These are phyloP conservation scores for Vaccinium darrowii DNA, from an alignment of 148 eudicot species.

Conservation along the genomic window DNA sequence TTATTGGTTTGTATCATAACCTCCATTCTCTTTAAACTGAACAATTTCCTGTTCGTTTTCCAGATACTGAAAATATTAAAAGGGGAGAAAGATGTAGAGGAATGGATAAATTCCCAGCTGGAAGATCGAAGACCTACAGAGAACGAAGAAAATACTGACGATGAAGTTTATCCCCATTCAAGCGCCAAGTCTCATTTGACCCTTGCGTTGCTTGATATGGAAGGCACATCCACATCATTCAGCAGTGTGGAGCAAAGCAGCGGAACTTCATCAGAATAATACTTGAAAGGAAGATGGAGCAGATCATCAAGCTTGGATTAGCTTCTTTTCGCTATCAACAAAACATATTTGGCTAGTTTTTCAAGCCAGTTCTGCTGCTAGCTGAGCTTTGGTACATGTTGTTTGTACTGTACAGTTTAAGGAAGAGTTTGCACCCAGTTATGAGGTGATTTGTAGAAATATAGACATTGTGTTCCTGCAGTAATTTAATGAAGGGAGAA, in stretches of 20 bases:
- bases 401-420: slow-evolving; percentile 8
- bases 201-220: slow-evolving; percentile 64
- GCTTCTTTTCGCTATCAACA: slow-evolving; percentile 13
- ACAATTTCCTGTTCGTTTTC: background rate
- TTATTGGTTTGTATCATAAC: background rate
- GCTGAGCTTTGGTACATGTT: background rate
- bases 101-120: slow-evolving; percentile 31
- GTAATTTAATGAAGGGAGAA: background rate
- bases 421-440: slow-evolving; percentile 18
- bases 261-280: slow-evolving; percentile 56
- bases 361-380: background rate
- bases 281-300: slow-evolving; percentile 56
- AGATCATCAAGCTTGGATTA: slow-evolving; percentile 51
- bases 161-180: slow-evolving; percentile 69
- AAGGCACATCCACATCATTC: slow-evolving; percentile 47
- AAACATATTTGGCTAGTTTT: background rate
- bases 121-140: slow-evolving; percentile 30
- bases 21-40: no score
- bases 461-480: background rate
- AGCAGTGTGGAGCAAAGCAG: slow-evolving; percentile 52
- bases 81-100: slow-evolving; percentile 52
- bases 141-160: slow-evolving; percentile 44
- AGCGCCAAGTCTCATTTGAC: slow-evolving; percentile 58
- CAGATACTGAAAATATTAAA: slow-evolving; percentile 63
- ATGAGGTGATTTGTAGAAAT: slow-evolving; percentile 14